Conservation (phyloP, 176 grass and related monocot genomes). For the Puccinellia tenuiflora region DNA sequence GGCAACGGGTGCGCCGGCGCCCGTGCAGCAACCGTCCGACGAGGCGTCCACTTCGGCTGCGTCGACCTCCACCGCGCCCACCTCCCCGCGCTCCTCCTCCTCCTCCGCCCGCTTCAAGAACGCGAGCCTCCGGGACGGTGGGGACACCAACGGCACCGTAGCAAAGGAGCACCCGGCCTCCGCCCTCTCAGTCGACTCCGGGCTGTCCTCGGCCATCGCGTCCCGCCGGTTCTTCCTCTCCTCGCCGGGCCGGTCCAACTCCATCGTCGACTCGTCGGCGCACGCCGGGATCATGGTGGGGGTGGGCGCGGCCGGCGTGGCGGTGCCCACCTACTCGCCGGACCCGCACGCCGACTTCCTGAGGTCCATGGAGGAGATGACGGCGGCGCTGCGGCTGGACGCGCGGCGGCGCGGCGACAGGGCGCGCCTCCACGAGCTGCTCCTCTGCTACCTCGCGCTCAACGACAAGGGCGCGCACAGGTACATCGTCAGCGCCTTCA, state of each 20-base stretch:
- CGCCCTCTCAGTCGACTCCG: slow-evolving; percentile 19
- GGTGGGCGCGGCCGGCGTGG: slow-evolving; percentile 53
- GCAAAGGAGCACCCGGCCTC: slow-evolving; percentile 19
- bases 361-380: slow-evolving; percentile 95
- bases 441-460: slow-evolving; percentile 96
- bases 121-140: neutral
- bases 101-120: slow-evolving; percentile 44
- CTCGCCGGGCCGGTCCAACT: slow-evolving; percentile 74
- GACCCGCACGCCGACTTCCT: slow-evolving; percentile 91
- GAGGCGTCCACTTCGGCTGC: slow-evolving; percentile 28
- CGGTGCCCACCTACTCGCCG: slow-evolving; percentile 87
- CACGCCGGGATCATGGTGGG: slow-evolving; percentile 22
- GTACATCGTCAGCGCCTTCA: slow-evolving; percentile 91
- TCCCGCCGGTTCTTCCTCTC: slow-evolving; percentile 85
- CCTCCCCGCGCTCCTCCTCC: slow-evolving; percentile 45
- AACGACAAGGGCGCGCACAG: slow-evolving; percentile 80
- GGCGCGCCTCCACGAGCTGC: slow-evolving; percentile 79
- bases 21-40: slow-evolving; percentile 13
- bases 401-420: slow-evolving; percentile 43
- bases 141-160: neutral
- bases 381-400: slow-evolving; percentile 64
- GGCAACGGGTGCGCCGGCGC: slow-evolving; percentile 1
- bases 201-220: slow-evolving; percentile 85
- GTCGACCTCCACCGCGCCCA: slow-evolving; percentile 18
- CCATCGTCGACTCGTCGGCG: slow-evolving; percentile 66